A percentile compares a stretch with the other conserved stretches of the same genome.
These are phyloP conservation scores for Chaetomium cochliodes DNA, from an alignment of 495 filamentous ascomycete genomes.

Conservation along the genomic window DNA sequence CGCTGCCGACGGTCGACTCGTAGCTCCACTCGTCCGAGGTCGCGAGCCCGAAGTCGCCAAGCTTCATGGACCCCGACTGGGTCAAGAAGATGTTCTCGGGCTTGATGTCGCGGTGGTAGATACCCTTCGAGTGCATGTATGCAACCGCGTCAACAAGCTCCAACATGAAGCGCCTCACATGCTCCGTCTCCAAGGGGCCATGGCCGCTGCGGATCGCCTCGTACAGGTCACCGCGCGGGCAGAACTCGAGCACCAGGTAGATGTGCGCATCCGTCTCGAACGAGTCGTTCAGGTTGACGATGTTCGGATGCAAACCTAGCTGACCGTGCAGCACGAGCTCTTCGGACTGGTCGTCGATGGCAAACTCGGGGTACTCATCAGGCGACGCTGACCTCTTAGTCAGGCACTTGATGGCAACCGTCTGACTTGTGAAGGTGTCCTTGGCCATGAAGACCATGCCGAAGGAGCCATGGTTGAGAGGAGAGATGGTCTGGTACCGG, in stretches of 20 bases:
- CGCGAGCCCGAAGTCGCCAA: constrained; percentile 93
- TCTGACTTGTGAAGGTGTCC: constrained; percentile 68
- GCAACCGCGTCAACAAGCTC: constrained; percentile 87
- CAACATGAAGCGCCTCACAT: constrained; percentile 95
- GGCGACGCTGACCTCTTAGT: constrained; percentile 67
- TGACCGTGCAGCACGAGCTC: constrained; percentile 79
- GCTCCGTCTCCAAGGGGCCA: constrained; percentile 89
- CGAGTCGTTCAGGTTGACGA: constrained; percentile 87
- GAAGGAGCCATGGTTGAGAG: constrained; percentile 97
- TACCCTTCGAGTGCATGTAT: constrained; percentile 83
- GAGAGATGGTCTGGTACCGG: constrained; percentile 85
- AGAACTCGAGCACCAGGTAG: constrained; percentile 94
- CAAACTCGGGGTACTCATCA: constrained; percentile 53
- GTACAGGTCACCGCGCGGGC: constrained; percentile 93
- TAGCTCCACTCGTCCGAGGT: constrained; percentile 82
- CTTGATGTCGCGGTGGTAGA: constrained; percentile 99
- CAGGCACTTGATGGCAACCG: constrained; percentile 92
- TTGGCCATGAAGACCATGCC: constrained; percentile 94
- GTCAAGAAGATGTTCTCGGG: constrained; percentile 98
- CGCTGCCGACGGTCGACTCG: constrained; percentile 90
- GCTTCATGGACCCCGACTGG: constrained; percentile 83
- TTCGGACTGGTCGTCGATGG: constrained; percentile 80
- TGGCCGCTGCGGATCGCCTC: constrained; percentile 88
- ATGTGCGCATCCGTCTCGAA: constrained; percentile 89
- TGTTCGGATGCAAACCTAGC: constrained; percentile 79